Evolutionary conservation across 164 flowering plant species (phyloP).

Genomic region (Chimonanthus praecox): DNA sequence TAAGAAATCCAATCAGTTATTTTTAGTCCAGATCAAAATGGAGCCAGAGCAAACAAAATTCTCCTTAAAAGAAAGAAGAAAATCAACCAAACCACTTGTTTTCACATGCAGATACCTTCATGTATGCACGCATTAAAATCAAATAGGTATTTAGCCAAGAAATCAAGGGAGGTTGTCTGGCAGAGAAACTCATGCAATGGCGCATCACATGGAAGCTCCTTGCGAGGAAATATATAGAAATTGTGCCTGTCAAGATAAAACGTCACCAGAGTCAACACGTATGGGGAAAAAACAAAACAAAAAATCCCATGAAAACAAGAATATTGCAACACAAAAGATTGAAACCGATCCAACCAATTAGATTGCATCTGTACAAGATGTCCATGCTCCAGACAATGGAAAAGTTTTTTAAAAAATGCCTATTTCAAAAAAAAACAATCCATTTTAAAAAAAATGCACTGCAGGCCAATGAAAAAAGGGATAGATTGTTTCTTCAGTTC

Average conservation of each 20-base stretch:
- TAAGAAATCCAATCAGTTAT: background rate
- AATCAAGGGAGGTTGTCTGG: constrained; percentile 80
- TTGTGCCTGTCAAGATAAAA: constrained; percentile 56
- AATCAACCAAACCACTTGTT: background rate
- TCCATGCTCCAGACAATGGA: background rate
- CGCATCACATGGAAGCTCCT: constrained; percentile 49
- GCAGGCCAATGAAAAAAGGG: no score
- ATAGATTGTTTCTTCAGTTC: no score
- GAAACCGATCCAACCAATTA: background rate
- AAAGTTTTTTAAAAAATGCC: no score
- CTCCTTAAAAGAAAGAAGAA: background rate
- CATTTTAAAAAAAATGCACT: no score
- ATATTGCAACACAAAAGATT: background rate
- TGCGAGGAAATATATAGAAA: constrained; percentile 85
- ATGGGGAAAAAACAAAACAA: background rate
- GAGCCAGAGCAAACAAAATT: background rate
- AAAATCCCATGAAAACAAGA: background rate
- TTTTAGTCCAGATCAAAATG: background rate
- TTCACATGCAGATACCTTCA: constrained; percentile 48
- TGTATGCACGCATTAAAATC: constrained; percentile 85
- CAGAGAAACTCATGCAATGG: constrained; percentile 68
- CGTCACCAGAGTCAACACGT: background rate
- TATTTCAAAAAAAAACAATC: no score
- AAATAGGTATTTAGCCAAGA: constrained; percentile 82
- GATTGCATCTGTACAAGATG: background rate